Conservation (phyloP, 306 rosid genomes). For the Herpetospermum pedunculosum region DNA sequence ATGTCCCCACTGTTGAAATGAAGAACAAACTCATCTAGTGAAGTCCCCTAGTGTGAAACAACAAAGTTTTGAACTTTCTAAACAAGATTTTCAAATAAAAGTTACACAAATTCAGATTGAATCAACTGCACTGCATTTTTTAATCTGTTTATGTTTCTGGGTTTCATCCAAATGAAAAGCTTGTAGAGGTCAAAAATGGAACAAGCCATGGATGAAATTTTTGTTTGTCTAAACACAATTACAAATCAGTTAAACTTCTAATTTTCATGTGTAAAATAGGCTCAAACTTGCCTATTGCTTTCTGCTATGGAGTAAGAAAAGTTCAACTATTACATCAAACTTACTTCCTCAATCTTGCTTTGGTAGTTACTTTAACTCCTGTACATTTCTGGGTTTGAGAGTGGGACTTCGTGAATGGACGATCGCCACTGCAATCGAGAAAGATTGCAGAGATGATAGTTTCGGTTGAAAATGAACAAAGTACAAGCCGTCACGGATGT, state of each 20-base stretch:
- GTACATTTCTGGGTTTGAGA: slow-evolving; percentile 42
- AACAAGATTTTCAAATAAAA: background rate
- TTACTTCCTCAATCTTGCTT: slow-evolving; percentile 24
- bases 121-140: background rate
- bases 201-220: background rate
- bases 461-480: slow-evolving; percentile 53
- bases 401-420: slow-evolving; percentile 59
- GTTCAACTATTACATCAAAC: slow-evolving; percentile 13
- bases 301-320: background rate
- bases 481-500: slow-evolving; percentile 61
- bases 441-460: slow-evolving; percentile 65
- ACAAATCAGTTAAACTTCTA: background rate
- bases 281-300: background rate
- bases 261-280: slow-evolving; percentile 2
- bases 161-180: background rate
- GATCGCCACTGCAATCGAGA: slow-evolving; percentile 79
- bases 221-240: background rate
- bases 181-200: background rate
- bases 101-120: background rate
- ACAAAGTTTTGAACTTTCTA: background rate
- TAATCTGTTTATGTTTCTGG: background rate
- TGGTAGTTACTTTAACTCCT: slow-evolving; percentile 23
- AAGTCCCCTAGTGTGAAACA: background rate
- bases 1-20: background rate
- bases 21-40: background rate